Percentiles rank a stretch among this genome's conserved stretches.
phyloP scores from a whole-genome alignment of 1,284 basidiomycete species.

The Cystobasidiaceae sp. region DNA sequence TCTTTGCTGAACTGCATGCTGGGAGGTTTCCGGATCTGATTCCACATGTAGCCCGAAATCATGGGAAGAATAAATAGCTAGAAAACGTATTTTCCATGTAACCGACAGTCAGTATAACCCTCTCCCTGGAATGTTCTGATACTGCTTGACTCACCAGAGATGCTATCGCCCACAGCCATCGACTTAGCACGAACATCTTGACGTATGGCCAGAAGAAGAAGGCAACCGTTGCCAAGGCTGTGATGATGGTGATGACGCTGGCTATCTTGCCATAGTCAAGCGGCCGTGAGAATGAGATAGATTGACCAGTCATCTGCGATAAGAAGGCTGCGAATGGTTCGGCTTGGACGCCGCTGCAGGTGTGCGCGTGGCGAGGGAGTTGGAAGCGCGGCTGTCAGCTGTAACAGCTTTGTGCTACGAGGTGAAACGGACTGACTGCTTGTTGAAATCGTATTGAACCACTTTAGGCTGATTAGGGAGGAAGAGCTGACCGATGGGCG shows the following conservation, averaged over 20 bases:
- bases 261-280: slow-evolving; percentile 35
- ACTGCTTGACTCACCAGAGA: slow-evolving; percentile 51
- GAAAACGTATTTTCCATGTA: neutral
- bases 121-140: neutral
- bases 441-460: slow-evolving; percentile 66
- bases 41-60: slow-evolving; percentile 95
- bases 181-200: slow-evolving; percentile 63
- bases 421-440: slow-evolving; percentile 53
- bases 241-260: slow-evolving; percentile 43
- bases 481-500: slow-evolving; percentile 75
- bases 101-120: neutral
- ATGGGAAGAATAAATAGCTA: slow-evolving; percentile 63
- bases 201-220: slow-evolving; percentile 47
- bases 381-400: neutral
- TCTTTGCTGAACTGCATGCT: slow-evolving; percentile 54
- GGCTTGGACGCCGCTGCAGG: slow-evolving; percentile 68
- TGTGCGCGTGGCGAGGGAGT: neutral
- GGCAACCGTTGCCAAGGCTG: slow-evolving; percentile 36
- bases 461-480: slow-evolving; percentile 64
- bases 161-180: slow-evolving; percentile 70
- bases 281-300: slow-evolving; percentile 46
- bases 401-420: slow-evolving; percentile 3
- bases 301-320: slow-evolving; percentile 41
- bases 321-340: slow-evolving; percentile 69
- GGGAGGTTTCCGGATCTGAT: slow-evolving; percentile 78